Evolutionary conservation across 257 asterid species (phyloP), one percentile per base, ranked within the genome.

Genomic region (Cordia subcordata): DNA sequence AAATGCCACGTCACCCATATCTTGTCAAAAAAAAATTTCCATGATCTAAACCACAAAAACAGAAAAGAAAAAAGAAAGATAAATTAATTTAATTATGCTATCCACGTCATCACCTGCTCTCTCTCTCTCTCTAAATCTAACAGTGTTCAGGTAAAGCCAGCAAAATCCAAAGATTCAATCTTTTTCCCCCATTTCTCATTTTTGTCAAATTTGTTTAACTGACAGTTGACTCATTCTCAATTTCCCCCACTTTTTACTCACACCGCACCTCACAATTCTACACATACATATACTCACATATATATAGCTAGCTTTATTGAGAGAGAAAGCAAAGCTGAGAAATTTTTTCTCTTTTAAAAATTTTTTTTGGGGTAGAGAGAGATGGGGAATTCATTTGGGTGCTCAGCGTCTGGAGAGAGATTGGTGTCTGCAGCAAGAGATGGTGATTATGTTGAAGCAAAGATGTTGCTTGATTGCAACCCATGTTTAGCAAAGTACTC

Each of bases 401-500:
- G 91, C 73, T 87, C 96, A 8, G 96, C 96, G 10, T 87, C 96
- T 15, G 94, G 96, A n/a, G 96, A 87, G 82, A 69, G 96, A 63
- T 75, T 87, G 82, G 91, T 87, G 32, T 87, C 96, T 42, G 96
- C 96, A 11, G 96, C 96, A n/a, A 79, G 96, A 75, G 96, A 87
- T 69, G 96, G 96, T 18, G 96, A 87, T 77, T 77, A 72, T 62
- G 82, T 82, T 1, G 96, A 87, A 79, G 96, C 96, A 1, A 87
- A 87, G 79, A 85, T 85, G 94, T 77, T 87, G 54, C 76, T 87
- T 75, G 87, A 87, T 69, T 87, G 85, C 75, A 87, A 82, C 65
- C 96, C 96, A 11, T 82, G 85, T 60, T 84, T 87, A 16, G 82
- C 94, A 1, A 87, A 82, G 70, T 85, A 87, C 77, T 87, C 94